A percentile compares a stretch with the other conserved stretches of the same genome.
These are phyloP conservation scores for Lobosporangium transversale DNA, from an alignment of 192 early-diverging fungal genomes.

Conservation along the genomic window DNA sequence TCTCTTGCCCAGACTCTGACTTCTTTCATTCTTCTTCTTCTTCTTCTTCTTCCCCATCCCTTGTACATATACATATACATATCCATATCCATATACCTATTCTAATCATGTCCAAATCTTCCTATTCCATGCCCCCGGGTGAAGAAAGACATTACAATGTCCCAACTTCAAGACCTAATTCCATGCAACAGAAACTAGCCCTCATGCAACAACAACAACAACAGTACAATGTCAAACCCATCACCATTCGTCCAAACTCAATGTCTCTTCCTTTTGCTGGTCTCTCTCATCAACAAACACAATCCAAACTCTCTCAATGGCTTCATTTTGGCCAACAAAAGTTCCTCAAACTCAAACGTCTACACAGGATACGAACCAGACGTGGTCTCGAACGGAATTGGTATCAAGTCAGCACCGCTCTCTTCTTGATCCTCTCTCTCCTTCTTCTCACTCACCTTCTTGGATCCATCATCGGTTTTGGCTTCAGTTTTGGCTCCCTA, in stretches of 20 bases:
- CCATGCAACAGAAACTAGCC: conserved; percentile 21
- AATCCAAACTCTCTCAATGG: conserved; percentile 3
- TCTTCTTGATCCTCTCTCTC: conserved; percentile 12
- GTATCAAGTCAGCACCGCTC: conserved; percentile 11
- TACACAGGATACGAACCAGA: conserved; percentile 37
- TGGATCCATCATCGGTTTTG: background rate
- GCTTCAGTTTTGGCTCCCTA: conserved; percentile 2
- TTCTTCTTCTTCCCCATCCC: background rate
- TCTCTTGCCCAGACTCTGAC: background rate
- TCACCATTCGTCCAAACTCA: conserved; percentile 42
- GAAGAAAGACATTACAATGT: background rate
- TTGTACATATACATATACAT: background rate
- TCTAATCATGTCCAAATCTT: background rate
- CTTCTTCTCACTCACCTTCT: conserved; percentile 17
- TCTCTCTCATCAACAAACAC: conserved; percentile 22
- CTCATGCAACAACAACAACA: conserved; percentile 16
- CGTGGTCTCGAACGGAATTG: conserved; percentile 39
- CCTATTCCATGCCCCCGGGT: background rate
- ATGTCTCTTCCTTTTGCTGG: conserved; percentile 27
- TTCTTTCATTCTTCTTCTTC: background rate
- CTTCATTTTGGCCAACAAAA: conserved; percentile 23
- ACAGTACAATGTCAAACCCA: conserved; percentile 43
- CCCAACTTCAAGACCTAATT: conserved; percentile 17
- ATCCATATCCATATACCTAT: background rate
- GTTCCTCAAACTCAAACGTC: conserved; percentile 23